Evolutionary conservation across 768 basidiomycete species (phyloP), one percentile per base, ranked within the genome.

Genomic region (Naganishia randhawae): DNA sequence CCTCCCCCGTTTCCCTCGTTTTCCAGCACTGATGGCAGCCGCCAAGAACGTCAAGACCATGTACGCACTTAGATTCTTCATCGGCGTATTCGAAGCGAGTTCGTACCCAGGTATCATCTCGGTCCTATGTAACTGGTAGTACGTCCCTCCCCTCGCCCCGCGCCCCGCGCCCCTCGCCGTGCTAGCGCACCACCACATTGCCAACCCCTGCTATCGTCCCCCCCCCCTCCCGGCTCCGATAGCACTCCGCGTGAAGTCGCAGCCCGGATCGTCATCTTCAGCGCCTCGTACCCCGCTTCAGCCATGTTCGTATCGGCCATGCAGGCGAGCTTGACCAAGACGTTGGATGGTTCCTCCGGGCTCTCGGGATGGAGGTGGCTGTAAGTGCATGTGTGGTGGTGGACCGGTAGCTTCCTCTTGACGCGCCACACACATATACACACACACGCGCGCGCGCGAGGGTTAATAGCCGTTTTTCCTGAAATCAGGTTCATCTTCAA

Each of bases 41-140:
- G 54, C 51, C 50, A 66, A 68, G 32, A 45, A 66, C 41, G 55
- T 67, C 33, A 27, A 32, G 17, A 66, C 41, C 29, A 68, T 74
- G 50, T 74, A 74, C 51, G 73, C 63, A 29, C 57, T 76, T 4
- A 63, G 75, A 19, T 72, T 75, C 53, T 73, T 76, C 57, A 75
- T 76, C 51, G 75, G 75, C 5, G 63, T 71, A 9, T 69, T 70
- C 33, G 75, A 76, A 50, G 69, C 73, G 0, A 73, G 70, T 27
- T 64, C 66, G 14, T 78, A 78, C 51, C 75, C 76, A 9, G 76
- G 75, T 19, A 71, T 69, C 27, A 65, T 72, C 52, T 72, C 68
- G 41, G 50, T 75, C 32, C 52, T 75, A 31, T 71, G 70, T 29
- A 68, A 61, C 66, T 57, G 62, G 70, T 71, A 57, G 65, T 66